These are phyloP conservation scores for Solanum habrochaites DNA, from an alignment of 257 asterid species.

Conservation along the genomic window DNA sequence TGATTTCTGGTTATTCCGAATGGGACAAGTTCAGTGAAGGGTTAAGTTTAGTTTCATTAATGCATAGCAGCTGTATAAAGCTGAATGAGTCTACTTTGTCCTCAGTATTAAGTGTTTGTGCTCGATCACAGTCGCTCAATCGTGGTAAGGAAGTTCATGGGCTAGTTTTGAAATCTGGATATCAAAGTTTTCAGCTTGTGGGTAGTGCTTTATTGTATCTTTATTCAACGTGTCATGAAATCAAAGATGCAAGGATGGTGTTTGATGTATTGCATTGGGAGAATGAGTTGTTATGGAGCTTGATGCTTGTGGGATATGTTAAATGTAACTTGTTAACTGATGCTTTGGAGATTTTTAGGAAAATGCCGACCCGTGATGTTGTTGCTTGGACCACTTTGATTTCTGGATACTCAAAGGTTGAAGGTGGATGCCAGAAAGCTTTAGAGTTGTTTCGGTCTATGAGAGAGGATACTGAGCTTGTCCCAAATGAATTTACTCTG, in stretches of 20 bases:
- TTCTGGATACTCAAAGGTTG: conserved; percentile 58
- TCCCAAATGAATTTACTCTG: conserved; percentile 70
- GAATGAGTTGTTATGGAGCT: conserved; percentile 60
- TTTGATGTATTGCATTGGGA: conserved; percentile 38
- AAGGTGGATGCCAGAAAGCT: conserved; percentile 37
- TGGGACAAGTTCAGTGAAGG: conserved; percentile 25
- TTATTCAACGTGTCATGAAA: conserved; percentile 28
- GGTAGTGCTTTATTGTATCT: conserved; percentile 53
- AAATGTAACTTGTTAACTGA: conserved; percentile 41
- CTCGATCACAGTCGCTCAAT: conserved; percentile 25
- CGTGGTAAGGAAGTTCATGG: conserved; percentile 54
- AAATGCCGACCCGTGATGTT: conserved; percentile 57
- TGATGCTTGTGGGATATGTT: conserved; percentile 63
- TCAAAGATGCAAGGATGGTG: conserved; percentile 37
- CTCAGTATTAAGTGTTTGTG: conserved; percentile 43
- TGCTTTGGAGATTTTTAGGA: conserved; percentile 33
- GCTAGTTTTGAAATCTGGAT: conserved; percentile 46
- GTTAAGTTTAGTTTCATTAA: conserved; percentile 24
- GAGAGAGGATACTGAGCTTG: conserved; percentile 33
- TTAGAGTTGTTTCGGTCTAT: conserved; percentile 51
- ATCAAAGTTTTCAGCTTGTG: conserved; percentile 29
- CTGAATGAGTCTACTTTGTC: conserved; percentile 47
- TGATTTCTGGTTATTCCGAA: conserved; percentile 56
- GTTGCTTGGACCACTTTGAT: conserved; percentile 75
- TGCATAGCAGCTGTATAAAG: conserved; percentile 39